Evolutionary conservation across 2,329 filamentous ascomycete species (phyloP).

Genomic region (Malbranchea cinnamomea): DNA sequence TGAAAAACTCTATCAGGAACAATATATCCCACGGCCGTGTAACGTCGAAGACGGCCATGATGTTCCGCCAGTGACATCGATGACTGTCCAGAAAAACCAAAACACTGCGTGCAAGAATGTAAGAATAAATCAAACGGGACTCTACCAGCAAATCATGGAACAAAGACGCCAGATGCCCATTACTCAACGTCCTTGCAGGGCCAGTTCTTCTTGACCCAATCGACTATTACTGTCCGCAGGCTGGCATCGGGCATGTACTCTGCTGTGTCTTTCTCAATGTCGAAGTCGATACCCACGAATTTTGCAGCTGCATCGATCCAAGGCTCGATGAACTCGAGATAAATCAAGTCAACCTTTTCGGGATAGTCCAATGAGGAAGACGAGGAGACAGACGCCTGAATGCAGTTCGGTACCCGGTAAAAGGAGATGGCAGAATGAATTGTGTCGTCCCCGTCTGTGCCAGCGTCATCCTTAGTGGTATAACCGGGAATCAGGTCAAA

Average conservation of each 20-base stretch:
- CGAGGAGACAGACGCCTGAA: constrained; percentile 52
- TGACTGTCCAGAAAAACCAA: too few species aligned
- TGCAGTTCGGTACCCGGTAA: constrained; percentile 68
- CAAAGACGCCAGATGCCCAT: not conserved
- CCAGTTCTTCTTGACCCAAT: constrained; percentile 46
- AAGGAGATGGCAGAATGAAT: constrained; percentile 60
- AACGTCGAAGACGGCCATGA: too few species aligned
- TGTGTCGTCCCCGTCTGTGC: constrained; percentile 78
- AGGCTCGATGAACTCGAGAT: constrained; percentile 77
- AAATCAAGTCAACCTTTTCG: constrained; percentile 70
- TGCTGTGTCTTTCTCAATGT: constrained; percentile 33
- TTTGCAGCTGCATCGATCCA: constrained; percentile 65
- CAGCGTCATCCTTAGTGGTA: constrained; percentile 74
- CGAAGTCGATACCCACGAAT: constrained; percentile 38
- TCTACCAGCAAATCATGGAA: not conserved
- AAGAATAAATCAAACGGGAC: not conserved
- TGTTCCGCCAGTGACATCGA: too few species aligned
- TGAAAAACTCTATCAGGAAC: too few species aligned
- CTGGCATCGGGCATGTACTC: constrained; percentile 38
- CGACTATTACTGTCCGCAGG: constrained; percentile 42
- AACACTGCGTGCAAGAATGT: too few species aligned
- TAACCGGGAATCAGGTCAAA: constrained; percentile 58
- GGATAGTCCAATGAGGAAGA: constrained; percentile 26
- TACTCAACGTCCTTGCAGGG: constrained; percentile 17
- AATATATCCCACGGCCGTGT: too few species aligned